These are phyloP conservation scores for Hyaloscypha finlandica DNA, from an alignment of 495 filamentous ascomycete species.

Conservation along the genomic window DNA sequence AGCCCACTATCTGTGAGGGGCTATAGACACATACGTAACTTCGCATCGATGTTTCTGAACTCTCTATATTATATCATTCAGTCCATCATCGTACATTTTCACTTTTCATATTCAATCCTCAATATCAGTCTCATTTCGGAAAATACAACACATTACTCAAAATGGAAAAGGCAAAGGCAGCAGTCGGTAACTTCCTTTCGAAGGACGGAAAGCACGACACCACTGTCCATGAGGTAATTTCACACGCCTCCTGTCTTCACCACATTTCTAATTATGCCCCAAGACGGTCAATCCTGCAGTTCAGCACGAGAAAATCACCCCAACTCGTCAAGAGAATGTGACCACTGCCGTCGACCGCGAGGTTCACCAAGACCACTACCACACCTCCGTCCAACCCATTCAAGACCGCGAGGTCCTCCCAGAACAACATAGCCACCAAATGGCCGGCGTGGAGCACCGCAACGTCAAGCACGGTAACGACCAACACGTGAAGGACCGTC, in stretches of 20 bases:
- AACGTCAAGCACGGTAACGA: conserved; percentile 56
- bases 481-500: conserved; percentile 40
- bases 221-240: conserved; percentile 53
- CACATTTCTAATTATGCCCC: conserved; percentile 4
- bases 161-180: conserved; percentile 60
- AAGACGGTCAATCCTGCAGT: conserved; percentile 59
- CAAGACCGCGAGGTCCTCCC: conserved; percentile 47
- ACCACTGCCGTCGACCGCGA: conserved; percentile 61
- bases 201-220: conserved; percentile 61
- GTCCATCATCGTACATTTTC: not conserved
- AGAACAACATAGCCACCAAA: conserved; percentile 50
- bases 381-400: conserved; percentile 55
- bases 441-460: conserved; percentile 55
- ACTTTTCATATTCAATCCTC: not conserved
- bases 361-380: conserved; percentile 61
- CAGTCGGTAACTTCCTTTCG: conserved; percentile 53
- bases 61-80: not conserved
- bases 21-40: not conserved
- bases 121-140: not conserved
- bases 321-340: conserved; percentile 52
- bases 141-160: conserved; percentile 22
- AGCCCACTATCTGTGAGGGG: not conserved
- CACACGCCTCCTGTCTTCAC: not conserved
- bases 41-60: not conserved
- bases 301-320: conserved; percentile 54